A percentile compares a stretch with the other conserved stretches of the same genome.
These are phyloP conservation scores for Candida maris DNA, from an alignment of 805 yeast species.

Conservation along the genomic window DNA sequence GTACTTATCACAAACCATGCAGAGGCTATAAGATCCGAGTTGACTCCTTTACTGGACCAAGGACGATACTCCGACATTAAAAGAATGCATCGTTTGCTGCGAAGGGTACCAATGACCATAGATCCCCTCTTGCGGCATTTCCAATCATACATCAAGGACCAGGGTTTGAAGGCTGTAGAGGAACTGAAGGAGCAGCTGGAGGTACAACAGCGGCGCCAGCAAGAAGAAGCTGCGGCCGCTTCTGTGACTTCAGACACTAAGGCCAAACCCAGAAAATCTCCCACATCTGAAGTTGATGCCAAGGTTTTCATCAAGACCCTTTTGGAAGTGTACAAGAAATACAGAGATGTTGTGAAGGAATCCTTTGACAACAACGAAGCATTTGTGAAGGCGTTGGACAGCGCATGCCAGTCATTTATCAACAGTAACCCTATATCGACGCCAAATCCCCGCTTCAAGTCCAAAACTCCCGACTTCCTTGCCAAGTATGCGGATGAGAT, in stretches of 20 bases:
- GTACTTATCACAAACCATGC: constrained; percentile 80
- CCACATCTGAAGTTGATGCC: constrained; percentile 50
- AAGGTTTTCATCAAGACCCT: constrained; percentile 76
- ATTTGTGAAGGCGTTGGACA: constrained; percentile 83
- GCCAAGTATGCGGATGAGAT: constrained; percentile 86
- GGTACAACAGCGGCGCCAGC: constrained; percentile 20
- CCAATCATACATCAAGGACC: constrained; percentile 64
- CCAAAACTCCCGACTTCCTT: constrained; percentile 88
- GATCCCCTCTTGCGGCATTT: constrained; percentile 73
- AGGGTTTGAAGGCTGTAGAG: constrained; percentile 60
- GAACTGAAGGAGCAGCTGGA: constrained; percentile 40
- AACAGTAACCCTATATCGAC: constrained; percentile 80
- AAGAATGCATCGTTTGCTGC: constrained; percentile 71
- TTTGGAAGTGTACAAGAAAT: constrained; percentile 65
- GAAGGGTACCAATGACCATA: constrained; percentile 74
- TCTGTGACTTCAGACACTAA: constrained; percentile 9
- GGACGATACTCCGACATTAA: constrained; percentile 68
- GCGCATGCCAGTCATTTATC: constrained; percentile 81
- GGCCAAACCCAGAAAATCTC: constrained; percentile 33
- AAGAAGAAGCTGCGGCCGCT: constrained; percentile 19
- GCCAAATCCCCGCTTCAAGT: constrained; percentile 51
- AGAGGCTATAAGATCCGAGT: constrained; percentile 69
- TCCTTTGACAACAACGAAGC: constrained; percentile 74
- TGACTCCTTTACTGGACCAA: constrained; percentile 68
- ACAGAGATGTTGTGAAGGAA: constrained; percentile 55